Evolutionary conservation across 2,329 filamentous ascomycete genomes (phyloP).

Genomic region (Apiospora sp.): DNA sequence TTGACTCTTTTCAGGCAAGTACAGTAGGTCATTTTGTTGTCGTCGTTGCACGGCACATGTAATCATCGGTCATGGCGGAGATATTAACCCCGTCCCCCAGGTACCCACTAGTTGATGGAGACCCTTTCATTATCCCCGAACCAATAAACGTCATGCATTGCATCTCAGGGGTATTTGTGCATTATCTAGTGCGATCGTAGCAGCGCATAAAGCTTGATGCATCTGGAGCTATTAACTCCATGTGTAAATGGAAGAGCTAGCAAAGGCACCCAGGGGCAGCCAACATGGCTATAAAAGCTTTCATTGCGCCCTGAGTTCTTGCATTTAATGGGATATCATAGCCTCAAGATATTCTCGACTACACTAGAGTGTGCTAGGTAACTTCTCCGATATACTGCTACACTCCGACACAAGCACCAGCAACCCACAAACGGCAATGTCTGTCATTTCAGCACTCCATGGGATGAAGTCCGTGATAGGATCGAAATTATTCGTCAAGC

Average conservation of each 20-base stretch:
- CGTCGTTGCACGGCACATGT: neutral
- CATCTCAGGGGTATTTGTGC: neutral
- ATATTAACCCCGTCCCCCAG: neutral
- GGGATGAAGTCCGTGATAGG: constrained; percentile 27
- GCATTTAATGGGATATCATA: neutral
- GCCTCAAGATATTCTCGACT: neutral
- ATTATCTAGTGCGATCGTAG: neutral
- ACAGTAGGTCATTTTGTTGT: neutral
- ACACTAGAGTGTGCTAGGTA: neutral
- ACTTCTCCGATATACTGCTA: neutral
- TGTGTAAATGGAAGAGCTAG: neutral
- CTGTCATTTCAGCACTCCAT: constrained; percentile 26
- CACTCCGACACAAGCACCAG: neutral
- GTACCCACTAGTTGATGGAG: neutral
- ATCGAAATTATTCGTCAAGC: neutral
- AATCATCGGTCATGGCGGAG: neutral
- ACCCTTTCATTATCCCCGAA: constrained; percentile 1
- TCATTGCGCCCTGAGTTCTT: neutral
- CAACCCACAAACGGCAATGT: constrained; percentile 24
- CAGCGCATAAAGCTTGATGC: neutral
- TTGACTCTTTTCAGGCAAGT: neutral
- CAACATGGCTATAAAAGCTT: neutral
- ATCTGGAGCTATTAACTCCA: neutral
- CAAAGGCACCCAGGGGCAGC: neutral
- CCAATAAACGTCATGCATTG: neutral